phyloP scores from a whole-genome alignment of 768 basidiomycete species.

The Fomitopsis pulvina region DNA sequence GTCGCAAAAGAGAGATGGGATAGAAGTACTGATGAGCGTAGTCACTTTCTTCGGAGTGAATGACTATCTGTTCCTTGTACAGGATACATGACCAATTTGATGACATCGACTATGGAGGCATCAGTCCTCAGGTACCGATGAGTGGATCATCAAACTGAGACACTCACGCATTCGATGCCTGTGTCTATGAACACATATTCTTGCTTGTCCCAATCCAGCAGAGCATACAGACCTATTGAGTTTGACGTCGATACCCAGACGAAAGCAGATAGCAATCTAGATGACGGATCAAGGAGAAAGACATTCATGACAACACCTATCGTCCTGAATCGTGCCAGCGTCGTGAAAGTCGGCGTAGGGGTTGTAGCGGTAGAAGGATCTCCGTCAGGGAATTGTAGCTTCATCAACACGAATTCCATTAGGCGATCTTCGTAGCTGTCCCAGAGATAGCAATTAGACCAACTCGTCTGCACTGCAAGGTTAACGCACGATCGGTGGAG shows the following conservation, averaged over 20 bases:
- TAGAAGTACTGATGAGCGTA: slow-evolving; percentile 66
- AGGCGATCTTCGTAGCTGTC: slow-evolving; percentile 42
- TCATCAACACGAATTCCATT: slow-evolving; percentile 71
- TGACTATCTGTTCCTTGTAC: slow-evolving; percentile 59
- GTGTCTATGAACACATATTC: slow-evolving; percentile 73
- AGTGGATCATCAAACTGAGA: not conserved
- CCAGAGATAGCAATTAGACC: not conserved
- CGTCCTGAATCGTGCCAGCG: slow-evolving; percentile 57
- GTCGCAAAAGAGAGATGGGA: slow-evolving; percentile 35
- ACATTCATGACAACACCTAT: slow-evolving; percentile 72
- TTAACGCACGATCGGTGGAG: slow-evolving; percentile 23
- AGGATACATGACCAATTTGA: slow-evolving; percentile 78
- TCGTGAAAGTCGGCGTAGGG: slow-evolving; percentile 42
- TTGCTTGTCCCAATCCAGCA: slow-evolving; percentile 58
- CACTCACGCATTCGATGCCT: slow-evolving; percentile 63
- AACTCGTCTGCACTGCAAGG: not conserved
- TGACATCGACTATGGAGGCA: slow-evolving; percentile 41
- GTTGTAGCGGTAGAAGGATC: slow-evolving; percentile 2
- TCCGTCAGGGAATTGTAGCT: slow-evolving; percentile 47
- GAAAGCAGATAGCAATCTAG: slow-evolving; percentile 57
- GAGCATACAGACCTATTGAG: slow-evolving; percentile 54
- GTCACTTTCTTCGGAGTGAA: slow-evolving; percentile 66
- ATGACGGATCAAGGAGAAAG: slow-evolving; percentile 62
- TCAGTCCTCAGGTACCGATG: not conserved
- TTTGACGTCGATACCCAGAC: slow-evolving; percentile 56